Percentiles rank a stretch among this genome's conserved stretches.
Evolutionary conservation across 805 yeast genomes (phyloP).

Genomic region (Yamadazyma akitaensis): DNA sequence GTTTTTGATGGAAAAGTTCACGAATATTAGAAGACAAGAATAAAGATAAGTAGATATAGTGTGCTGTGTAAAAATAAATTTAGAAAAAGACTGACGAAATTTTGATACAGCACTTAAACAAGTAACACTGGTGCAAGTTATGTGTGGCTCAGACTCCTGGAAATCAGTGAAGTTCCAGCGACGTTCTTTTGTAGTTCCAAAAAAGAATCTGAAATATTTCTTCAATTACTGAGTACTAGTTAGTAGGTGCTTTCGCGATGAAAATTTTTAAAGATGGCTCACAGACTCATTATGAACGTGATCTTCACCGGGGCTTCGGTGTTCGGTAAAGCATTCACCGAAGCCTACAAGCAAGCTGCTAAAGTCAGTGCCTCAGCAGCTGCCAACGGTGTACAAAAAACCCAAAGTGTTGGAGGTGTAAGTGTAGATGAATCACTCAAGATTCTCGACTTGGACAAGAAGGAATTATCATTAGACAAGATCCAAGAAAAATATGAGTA

Average conservation of each 20-base stretch:
- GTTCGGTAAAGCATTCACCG: constrained; percentile 93
- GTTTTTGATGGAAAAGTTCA: not conserved
- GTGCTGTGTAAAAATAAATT: too few species aligned
- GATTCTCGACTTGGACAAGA: constrained; percentile 74
- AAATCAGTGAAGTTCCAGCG: too few species aligned
- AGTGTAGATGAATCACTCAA: constrained; percentile 87
- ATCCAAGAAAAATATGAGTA: constrained; percentile 72
- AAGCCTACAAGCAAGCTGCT: constrained; percentile 95
- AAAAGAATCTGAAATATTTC: not conserved
- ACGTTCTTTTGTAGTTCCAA: too few species aligned
- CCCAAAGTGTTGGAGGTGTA: constrained; percentile 70
- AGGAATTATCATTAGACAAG: constrained; percentile 52
- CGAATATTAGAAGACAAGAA: not conserved
- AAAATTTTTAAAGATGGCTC: constrained; percentile 56
- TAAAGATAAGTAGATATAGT: too few species aligned
- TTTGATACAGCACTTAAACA: too few species aligned
- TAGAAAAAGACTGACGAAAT: too few species aligned
- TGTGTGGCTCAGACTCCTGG: not conserved
- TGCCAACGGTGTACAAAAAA: constrained; percentile 40
- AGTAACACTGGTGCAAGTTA: not conserved
- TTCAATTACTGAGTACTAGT: not conserved
- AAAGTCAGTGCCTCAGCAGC: constrained; percentile 78
- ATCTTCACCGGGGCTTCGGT: constrained; percentile 93
- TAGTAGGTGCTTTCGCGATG: not conserved
- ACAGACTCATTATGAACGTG: constrained; percentile 84